A percentile compares a stretch with the other conserved stretches of the same genome.
These are phyloP conservation scores for Exserohilum rostratum DNA, from an alignment of 2,329 filamentous ascomycete species.

Conservation along the genomic window DNA sequence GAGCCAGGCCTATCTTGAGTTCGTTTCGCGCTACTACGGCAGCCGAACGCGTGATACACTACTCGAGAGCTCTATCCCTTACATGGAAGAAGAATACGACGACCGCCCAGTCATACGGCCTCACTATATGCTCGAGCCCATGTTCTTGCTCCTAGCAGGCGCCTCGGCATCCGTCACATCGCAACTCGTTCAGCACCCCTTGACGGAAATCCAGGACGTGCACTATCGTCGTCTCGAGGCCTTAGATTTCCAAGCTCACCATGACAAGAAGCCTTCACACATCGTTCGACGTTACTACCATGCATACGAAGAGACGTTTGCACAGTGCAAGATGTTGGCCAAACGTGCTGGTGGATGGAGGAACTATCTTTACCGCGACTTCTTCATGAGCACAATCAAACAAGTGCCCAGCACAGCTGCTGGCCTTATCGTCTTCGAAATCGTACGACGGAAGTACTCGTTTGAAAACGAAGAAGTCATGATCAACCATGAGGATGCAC, in stretches of 20 bases:
- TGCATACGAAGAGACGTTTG: constrained; percentile 72
- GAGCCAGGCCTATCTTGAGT: constrained; percentile 73
- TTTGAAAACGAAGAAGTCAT: constrained; percentile 61
- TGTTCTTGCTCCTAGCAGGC: constrained; percentile 72
- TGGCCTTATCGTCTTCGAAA: constrained; percentile 78
- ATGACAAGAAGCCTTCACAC: constrained; percentile 35
- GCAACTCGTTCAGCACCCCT: constrained; percentile 72
- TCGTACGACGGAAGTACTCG: constrained; percentile 75
- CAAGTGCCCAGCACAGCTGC: constrained; percentile 80
- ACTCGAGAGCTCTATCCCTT: constrained; percentile 28
- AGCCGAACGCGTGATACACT: constrained; percentile 44
- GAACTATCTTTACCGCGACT: constrained; percentile 72
- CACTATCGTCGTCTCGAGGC: constrained; percentile 77
- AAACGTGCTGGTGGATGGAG: constrained; percentile 63
- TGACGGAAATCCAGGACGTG: constrained; percentile 72
- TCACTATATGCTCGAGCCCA: constrained; percentile 76
- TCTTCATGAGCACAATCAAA: constrained; percentile 73
- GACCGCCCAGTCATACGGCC: constrained; percentile 65
- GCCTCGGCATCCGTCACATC: constrained; percentile 71
- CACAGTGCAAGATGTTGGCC: constrained; percentile 65
- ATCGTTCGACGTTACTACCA: constrained; percentile 68
- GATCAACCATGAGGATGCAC: constrained; percentile 68
- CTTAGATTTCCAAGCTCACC: constrained; percentile 65
- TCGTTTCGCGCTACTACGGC: constrained; percentile 71
- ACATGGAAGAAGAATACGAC: constrained; percentile 32